Evolutionary conservation across 495 filamentous ascomycete species (phyloP), one percentile per base, ranked within the genome.

Genomic region (Usnea hakonensis): DNA sequence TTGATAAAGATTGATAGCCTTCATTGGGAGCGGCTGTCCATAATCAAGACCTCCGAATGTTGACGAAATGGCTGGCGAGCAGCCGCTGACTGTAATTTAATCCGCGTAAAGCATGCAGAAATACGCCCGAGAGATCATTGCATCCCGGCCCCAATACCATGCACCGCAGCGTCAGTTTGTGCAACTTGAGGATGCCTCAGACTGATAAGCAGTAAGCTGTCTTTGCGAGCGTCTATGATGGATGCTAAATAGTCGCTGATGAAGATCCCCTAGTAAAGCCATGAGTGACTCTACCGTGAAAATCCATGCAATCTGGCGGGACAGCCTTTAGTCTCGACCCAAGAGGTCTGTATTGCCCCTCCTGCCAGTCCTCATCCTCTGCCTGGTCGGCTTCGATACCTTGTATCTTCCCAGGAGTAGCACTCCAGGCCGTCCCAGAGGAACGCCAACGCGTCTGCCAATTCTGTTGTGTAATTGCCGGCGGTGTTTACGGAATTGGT

Each of bases 401-500:
- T 53, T 62, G 5, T 56, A 40, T 23, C n/a, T 61, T n/a, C 64
- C 52, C 38, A 58, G 10, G 35, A 38, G 41, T 4, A 33, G 17
- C 33, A 41, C 21, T 3, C 58, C 54, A 16, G 41, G 32, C 32
- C 26, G n/a, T 43, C 48, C 57, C 11, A 32, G 60, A 33, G 53
- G 52, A 32, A 62, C 40, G 1, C 53, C 60, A 37, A 62, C 23
- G 8, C 53, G 26, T n/a, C 32, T 19, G 33, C 53, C 10, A 19
- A 28, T 35, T 3, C 23, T 17, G n/a, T 19, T 53, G 17, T 62
- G 58, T 3, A 43, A 37, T 26, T 62, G 52, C 9, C 58, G 50
- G 23, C 40, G 21, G 28, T 65, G 58, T 53, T 58, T 58, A 19
- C 30, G 38, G 33, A 57, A 66, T 57, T 59, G 43, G 13, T 57